Conservation (phyloP, 2,329 filamentous ascomycete species). For the Pseudogymnoascus sp. region DNA sequence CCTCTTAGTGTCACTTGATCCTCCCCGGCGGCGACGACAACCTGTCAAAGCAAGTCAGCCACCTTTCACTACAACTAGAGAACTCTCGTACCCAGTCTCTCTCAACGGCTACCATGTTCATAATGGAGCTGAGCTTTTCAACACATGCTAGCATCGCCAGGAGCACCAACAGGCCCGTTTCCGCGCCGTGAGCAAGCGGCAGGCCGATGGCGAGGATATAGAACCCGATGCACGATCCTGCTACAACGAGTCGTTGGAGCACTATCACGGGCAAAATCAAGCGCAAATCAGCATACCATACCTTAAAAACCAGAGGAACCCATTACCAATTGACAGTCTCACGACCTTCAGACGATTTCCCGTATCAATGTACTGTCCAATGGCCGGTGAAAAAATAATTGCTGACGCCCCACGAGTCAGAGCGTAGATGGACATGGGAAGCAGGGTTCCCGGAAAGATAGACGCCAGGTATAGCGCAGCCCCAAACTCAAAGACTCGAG, state of each 20-base stretch:
- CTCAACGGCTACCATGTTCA: conserved; percentile 63
- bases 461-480: conserved; percentile 51
- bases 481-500: conserved; percentile 56
- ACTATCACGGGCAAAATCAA: conserved; percentile 19
- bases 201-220: conserved; percentile 26
- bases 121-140: conserved; percentile 58
- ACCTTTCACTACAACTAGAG: background rate
- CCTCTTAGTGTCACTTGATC: conserved; percentile 25
- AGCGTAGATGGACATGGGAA: conserved; percentile 63
- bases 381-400: conserved; percentile 47
- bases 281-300: conserved; percentile 1
- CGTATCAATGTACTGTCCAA: conserved; percentile 54
- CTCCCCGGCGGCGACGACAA: conserved; percentile 42
- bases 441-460: conserved; percentile 50
- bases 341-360: conserved; percentile 44
- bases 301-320: background rate
- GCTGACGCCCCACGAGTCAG: conserved; percentile 51
- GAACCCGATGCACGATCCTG: conserved; percentile 41
- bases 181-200: conserved; percentile 11
- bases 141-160: conserved; percentile 52
- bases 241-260: conserved; percentile 35
- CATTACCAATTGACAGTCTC: conserved; percentile 25
- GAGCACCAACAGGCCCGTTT: conserved; percentile 26
- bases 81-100: conserved; percentile 49
- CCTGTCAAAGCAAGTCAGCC: conserved; percentile 20